phyloP scores from a whole-genome alignment of 352 stramenopile genomes.

The Pythium brachiatum region DNA sequence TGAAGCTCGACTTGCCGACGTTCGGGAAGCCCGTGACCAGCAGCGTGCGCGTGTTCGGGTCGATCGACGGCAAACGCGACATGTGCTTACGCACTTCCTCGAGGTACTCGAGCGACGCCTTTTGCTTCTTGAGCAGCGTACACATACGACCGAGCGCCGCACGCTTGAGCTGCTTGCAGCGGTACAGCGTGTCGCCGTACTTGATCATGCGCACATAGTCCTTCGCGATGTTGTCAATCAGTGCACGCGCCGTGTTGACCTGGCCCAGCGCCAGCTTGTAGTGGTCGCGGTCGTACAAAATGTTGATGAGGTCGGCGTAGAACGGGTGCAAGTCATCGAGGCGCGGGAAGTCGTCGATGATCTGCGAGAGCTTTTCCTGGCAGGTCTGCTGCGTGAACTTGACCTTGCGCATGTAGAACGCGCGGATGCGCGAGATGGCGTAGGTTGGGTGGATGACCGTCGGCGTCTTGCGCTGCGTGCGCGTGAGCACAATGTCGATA shows the following conservation, averaged over 20 bases:
- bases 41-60: conserved; percentile 98
- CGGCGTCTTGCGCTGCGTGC: conserved; percentile 98
- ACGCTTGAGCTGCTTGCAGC: conserved; percentile 99
- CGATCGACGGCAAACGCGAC: conserved; percentile 97
- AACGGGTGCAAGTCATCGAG: conserved; percentile 98
- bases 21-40: conserved; percentile 99
- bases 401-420: conserved; percentile 99
- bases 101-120: conserved; percentile 97
- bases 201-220: conserved; percentile 99
- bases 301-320: conserved; percentile 99
- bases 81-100: conserved; percentile 98
- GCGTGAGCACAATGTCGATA: conserved; percentile 99
- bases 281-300: conserved; percentile 99
- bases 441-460: conserved; percentile 99
- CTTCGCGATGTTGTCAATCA: conserved; percentile 97
- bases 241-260: conserved; percentile 97
- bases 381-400: conserved; percentile 99
- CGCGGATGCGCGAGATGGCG: conserved; percentile 95
- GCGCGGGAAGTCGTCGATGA: conserved; percentile 99
- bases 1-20: conserved; percentile 99
- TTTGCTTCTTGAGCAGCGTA: conserved; percentile 99
- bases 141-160: conserved; percentile 99
- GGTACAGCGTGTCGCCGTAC: conserved; percentile 99
- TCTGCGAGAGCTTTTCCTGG: conserved; percentile 95
- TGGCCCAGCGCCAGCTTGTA: conserved; percentile 99